Evolutionary conservation across 2,329 filamentous ascomycete genomes (phyloP).

Genomic region (Penicillium brevicompactum): DNA sequence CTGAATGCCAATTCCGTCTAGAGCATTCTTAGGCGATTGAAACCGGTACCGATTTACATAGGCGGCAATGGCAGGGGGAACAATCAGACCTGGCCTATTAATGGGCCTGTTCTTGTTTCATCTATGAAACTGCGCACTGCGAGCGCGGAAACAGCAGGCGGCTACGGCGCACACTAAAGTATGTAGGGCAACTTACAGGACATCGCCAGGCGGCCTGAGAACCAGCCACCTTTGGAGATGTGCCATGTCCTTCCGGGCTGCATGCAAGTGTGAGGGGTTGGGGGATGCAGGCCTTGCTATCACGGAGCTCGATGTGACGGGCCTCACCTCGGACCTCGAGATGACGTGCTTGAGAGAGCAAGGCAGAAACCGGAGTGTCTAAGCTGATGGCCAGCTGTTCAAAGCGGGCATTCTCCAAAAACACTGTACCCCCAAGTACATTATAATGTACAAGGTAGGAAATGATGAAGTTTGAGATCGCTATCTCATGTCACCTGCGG

Average conservation of each 20-base stretch:
- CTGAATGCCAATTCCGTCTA: conserved; percentile 10
- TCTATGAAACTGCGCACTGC: neutral
- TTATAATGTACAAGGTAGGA: neutral
- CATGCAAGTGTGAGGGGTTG: conserved; percentile 4
- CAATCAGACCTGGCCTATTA: conserved; percentile 1
- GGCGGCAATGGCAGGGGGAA: neutral
- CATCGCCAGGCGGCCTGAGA: neutral
- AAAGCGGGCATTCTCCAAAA: neutral
- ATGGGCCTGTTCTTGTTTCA: neutral
- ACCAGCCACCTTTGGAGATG: neutral
- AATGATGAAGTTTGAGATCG: neutral
- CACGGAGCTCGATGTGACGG: neutral
- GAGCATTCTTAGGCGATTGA: conserved; percentile 8
- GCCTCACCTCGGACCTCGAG: conserved; percentile 1
- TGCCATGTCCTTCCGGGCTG: conserved; percentile 4
- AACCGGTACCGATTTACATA: neutral
- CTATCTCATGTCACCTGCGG: conserved; percentile 6
- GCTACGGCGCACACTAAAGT: conserved; percentile 28
- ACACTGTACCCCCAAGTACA: neutral
- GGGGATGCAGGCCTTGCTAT: conserved; percentile 15
- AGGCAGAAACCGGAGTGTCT: conserved; percentile 1
- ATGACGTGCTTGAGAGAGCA: conserved; percentile 20
- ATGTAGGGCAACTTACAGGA: conserved; percentile 17
- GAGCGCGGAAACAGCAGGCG: conserved; percentile 14
- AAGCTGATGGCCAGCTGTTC: neutral